A percentile compares a stretch with the other conserved stretches of the same genome.
These are phyloP conservation scores for Chaetomium fimeti DNA, from an alignment of 495 filamentous ascomycete genomes.

Conservation along the genomic window DNA sequence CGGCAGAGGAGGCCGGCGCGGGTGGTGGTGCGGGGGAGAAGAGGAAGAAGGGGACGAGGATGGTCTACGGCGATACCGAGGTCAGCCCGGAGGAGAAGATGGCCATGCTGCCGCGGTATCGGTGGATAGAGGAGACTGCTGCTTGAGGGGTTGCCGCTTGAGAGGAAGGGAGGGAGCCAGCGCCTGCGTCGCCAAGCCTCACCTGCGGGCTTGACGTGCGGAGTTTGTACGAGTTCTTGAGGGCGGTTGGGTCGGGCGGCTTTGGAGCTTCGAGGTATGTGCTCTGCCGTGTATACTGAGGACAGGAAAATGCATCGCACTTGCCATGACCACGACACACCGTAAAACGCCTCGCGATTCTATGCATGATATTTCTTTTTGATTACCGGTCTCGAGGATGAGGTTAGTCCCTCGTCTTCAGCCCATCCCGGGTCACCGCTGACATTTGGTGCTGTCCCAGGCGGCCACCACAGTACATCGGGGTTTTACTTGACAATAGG, in stretches of 20 bases:
- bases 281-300: conserved; percentile 21
- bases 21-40: conserved; percentile 58
- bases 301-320: conserved; percentile 21
- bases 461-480: neutral
- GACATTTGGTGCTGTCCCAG: neutral
- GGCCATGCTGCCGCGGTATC: conserved; percentile 73
- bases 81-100: conserved; percentile 85
- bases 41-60: conserved; percentile 65
- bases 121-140: conserved; percentile 49
- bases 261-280: conserved; percentile 21
- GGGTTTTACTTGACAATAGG: neutral
- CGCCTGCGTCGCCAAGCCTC: neutral
- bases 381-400: neutral
- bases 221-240: conserved; percentile 8
- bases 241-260: neutral
- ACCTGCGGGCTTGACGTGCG: neutral
- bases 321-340: neutral
- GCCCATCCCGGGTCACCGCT: neutral
- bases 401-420: neutral
- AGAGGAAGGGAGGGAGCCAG: neutral
- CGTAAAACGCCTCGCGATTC: neutral
- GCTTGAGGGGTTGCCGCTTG: neutral
- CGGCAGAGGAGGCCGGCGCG: conserved; percentile 38
- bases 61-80: conserved; percentile 77
- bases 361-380: neutral